phyloP scores from a whole-genome alignment of 2,329 filamentous ascomycete genomes.

The Leptographium procerum region DNA sequence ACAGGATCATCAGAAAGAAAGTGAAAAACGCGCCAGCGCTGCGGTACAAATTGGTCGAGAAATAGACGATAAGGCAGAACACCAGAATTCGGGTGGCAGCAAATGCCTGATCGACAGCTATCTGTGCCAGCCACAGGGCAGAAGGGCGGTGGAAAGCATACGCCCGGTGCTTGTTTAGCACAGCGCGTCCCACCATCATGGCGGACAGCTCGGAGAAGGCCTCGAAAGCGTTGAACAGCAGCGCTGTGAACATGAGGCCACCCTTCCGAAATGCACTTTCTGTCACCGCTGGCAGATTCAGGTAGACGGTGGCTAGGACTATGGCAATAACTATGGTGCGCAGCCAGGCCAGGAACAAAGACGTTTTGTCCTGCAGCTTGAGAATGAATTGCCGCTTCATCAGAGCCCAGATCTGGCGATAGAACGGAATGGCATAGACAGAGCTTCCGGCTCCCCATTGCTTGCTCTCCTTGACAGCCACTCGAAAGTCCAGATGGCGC shows the following conservation, averaged over 20 bases:
- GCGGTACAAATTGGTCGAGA: conserved; percentile 60
- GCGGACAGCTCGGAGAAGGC: conserved; percentile 67
- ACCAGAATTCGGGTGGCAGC: conserved; percentile 57
- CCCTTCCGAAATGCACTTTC: conserved; percentile 70
- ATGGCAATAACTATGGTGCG: conserved; percentile 61
- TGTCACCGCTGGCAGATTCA: conserved; percentile 53
- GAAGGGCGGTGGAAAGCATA: conserved; percentile 77
- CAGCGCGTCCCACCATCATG: conserved; percentile 61
- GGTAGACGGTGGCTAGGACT: conserved; percentile 68
- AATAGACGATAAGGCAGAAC: conserved; percentile 68
- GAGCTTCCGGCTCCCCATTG: conserved; percentile 56
- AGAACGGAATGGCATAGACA: conserved; percentile 74
- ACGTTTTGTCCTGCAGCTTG: conserved; percentile 76
- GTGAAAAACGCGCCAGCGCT: conserved; percentile 69
- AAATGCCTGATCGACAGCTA: conserved; percentile 67
- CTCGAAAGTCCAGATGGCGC: conserved; percentile 63
- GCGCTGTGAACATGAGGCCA: conserved; percentile 67
- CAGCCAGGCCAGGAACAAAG: conserved; percentile 61
- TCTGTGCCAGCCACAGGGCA: conserved; percentile 73
- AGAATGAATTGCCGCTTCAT: conserved; percentile 71
- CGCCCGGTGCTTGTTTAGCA: conserved; percentile 74
- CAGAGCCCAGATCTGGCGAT: conserved; percentile 70
- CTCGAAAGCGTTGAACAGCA: conserved; percentile 81
- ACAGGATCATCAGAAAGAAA: conserved; percentile 60
- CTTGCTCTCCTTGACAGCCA: conserved; percentile 68